Conservation (phyloP, 345 rosid genomes). For the Eucalyptus sp. region DNA sequence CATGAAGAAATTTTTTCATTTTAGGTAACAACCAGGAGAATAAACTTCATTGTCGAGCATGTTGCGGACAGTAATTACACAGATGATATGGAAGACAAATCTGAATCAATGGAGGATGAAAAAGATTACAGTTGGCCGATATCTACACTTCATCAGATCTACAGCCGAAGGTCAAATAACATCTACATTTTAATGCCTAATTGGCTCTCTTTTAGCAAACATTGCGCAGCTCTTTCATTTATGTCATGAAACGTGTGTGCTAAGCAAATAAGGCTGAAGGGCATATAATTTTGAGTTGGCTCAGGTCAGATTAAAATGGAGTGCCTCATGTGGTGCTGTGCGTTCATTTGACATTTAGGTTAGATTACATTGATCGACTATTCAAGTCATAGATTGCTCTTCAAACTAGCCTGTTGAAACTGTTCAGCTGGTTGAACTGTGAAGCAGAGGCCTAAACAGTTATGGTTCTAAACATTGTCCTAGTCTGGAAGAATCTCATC, state of each 20-base stretch:
- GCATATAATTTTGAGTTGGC: background rate
- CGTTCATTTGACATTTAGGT: background rate
- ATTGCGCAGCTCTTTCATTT: background rate
- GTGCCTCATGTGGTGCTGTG: background rate
- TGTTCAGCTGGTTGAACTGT: background rate
- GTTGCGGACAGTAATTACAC: conserved; percentile 23
- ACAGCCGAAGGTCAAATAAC: conserved; percentile 75
- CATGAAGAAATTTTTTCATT: conserved; percentile 11
- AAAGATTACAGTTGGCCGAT: conserved; percentile 85
- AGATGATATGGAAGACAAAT: conserved; percentile 32
- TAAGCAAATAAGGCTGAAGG: background rate
- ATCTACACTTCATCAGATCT: conserved; percentile 87
- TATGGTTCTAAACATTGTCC: background rate
- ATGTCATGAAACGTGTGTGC: background rate
- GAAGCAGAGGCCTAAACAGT: background rate
- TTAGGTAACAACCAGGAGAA: conserved; percentile 85
- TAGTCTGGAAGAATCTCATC: background rate
- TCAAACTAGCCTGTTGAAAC: background rate
- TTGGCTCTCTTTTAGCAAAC: background rate
- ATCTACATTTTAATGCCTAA: background rate
- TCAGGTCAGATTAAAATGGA: background rate
- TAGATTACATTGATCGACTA: background rate
- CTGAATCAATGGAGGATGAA: conserved; percentile 39
- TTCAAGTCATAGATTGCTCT: background rate
- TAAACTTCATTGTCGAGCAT: conserved; percentile 77